Evolutionary conservation across 108 stramenopile species (phyloP).

Genomic region (Stephanodiscus triporus): DNA sequence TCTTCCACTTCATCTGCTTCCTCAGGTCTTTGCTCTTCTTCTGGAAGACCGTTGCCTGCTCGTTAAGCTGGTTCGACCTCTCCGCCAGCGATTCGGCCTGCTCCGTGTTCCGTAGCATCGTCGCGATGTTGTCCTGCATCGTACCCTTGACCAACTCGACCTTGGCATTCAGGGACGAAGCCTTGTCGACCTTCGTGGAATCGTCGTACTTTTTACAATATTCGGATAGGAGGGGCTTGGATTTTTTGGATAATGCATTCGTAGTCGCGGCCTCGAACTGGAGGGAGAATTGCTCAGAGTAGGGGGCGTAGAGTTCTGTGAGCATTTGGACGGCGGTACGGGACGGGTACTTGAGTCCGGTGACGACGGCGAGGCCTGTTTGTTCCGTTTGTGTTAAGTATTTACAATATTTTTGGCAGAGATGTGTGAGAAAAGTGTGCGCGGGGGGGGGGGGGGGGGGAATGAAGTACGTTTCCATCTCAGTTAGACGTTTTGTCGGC

Average conservation of each 20-base stretch:
- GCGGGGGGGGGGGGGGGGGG: neutral
- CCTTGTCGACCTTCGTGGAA: slow-evolving; percentile 85
- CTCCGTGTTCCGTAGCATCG: slow-evolving; percentile 90
- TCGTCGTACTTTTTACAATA: slow-evolving; percentile 86
- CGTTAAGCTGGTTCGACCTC: slow-evolving; percentile 84
- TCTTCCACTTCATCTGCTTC: slow-evolving; percentile 93
- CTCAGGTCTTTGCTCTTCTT: slow-evolving; percentile 79
- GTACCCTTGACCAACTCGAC: slow-evolving; percentile 85
- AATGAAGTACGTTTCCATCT: neutral
- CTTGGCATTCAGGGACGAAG: slow-evolving; percentile 71
- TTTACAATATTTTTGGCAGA: neutral
- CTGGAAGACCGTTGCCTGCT: slow-evolving; percentile 91
- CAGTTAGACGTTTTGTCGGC: too few relatives aligned
- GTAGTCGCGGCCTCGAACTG: slow-evolving; percentile 75
- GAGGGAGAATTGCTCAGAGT: slow-evolving; percentile 64
- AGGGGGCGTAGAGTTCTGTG: slow-evolving; percentile 73
- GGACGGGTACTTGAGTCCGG: slow-evolving; percentile 84
- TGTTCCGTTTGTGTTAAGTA: neutral
- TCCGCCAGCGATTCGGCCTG: slow-evolving; percentile 81
- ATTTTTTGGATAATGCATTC: slow-evolving; percentile 77
- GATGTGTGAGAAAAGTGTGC: neutral
- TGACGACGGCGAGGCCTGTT: slow-evolving; percentile 83
- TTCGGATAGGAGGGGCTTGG: slow-evolving; percentile 63
- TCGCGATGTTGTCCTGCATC: slow-evolving; percentile 88
- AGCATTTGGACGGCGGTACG: slow-evolving; percentile 84